Conservation (phyloP, 2,329 filamentous ascomycete species). For the Fusarium praegraminearum region DNA sequence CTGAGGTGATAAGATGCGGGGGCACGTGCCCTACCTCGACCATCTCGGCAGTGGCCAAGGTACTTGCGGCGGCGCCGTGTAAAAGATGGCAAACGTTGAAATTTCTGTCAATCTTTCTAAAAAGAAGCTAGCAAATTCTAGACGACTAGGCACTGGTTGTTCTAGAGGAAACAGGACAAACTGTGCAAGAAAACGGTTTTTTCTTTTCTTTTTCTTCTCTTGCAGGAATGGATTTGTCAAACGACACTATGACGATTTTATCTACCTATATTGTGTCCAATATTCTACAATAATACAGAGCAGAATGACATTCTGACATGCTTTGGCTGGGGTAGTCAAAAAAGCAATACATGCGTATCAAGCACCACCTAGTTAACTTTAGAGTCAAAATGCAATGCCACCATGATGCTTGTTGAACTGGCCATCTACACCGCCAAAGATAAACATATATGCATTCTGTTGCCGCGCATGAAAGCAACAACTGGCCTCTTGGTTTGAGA, state of each 20-base stretch:
- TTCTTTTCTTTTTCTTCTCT: background rate
- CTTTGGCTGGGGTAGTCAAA: slow-evolving; percentile 15
- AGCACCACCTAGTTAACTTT: slow-evolving; percentile 11
- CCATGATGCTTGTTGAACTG: slow-evolving; percentile 27
- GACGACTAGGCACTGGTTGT: slow-evolving; percentile 14
- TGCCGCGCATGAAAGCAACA: slow-evolving; percentile 22
- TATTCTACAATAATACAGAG: background rate
- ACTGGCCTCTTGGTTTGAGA: background rate
- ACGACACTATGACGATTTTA: slow-evolving; percentile 9
- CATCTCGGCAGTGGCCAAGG: slow-evolving; percentile 39
- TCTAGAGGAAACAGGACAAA: slow-evolving; percentile 17
- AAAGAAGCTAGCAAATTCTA: slow-evolving; percentile 39
- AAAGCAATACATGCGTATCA: slow-evolving; percentile 31
- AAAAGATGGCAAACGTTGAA: slow-evolving; percentile 35
- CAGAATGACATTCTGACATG: slow-evolving; percentile 4
- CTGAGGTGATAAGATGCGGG: slow-evolving; percentile 17
- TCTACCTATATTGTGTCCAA: slow-evolving; percentile 25
- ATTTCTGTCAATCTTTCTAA: slow-evolving; percentile 39
- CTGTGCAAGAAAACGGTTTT: slow-evolving; percentile 20
- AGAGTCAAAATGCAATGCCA: slow-evolving; percentile 10
- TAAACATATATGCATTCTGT: slow-evolving; percentile 7
- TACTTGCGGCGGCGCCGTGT: slow-evolving; percentile 39
- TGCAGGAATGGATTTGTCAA: background rate
- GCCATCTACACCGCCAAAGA: slow-evolving; percentile 43
- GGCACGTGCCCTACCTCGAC: slow-evolving; percentile 35